phyloP scores from a whole-genome alignment of 2,329 filamentous ascomycete species.

The Sclerotinia nivalis region DNA sequence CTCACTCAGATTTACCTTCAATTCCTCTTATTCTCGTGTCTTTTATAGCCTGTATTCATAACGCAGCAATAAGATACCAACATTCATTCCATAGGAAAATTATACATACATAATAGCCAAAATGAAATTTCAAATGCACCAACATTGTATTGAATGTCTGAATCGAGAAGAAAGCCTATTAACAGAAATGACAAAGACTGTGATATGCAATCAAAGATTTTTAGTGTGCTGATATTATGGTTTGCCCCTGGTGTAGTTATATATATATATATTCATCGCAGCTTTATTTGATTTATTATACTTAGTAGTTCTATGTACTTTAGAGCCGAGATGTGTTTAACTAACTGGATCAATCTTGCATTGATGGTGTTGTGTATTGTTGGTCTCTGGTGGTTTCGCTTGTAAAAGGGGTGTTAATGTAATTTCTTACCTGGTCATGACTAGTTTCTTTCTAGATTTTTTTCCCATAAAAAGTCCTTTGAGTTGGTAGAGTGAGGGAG shows the following conservation, averaged over 20 bases:
- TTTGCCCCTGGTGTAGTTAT: neutral
- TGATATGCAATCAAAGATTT: neutral
- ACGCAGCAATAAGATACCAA: neutral
- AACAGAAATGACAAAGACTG: neutral
- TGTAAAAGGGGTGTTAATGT: neutral
- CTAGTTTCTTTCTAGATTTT: neutral
- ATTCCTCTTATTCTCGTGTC: neutral
- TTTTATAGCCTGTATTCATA: neutral
- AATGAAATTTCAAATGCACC: fast-evolving
- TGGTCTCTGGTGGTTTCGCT: neutral
- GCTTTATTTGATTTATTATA: too few relatives aligned
- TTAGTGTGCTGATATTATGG: neutral
- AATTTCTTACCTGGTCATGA: neutral
- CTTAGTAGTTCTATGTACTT: neutral
- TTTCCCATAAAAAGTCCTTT: neutral
- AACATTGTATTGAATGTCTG: neutral
- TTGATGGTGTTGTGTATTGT: too few relatives aligned
- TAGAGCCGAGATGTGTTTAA: neutral
- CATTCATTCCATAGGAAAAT: neutral
- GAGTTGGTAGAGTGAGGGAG: neutral
- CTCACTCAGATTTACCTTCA: neutral
- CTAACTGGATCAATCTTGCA: too few relatives aligned
- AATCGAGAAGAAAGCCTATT: too few relatives aligned
- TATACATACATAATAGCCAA: neutral
- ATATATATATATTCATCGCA: neutral